These are phyloP conservation scores for Gastrolobium bilobum DNA, from an alignment of 306 rosid species.

Conservation along the genomic window DNA sequence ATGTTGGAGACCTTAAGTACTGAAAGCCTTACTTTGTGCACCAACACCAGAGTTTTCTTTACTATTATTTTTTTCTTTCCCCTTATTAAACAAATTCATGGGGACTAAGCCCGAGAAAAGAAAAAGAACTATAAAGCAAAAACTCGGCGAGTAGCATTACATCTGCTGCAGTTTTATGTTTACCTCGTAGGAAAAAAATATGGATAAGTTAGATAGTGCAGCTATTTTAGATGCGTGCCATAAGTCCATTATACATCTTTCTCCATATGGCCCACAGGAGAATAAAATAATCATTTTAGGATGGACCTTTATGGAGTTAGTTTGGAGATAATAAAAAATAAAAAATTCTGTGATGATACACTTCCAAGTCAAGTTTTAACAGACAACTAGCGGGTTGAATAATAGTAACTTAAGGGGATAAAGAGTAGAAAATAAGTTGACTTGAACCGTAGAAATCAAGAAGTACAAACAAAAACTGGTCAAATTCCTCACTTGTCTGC, in stretches of 20 bases:
- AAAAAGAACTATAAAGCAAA: not conserved
- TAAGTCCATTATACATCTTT: too few species aligned
- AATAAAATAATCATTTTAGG: too few species aligned
- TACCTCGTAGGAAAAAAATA: not conserved
- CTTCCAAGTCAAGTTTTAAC: not conserved
- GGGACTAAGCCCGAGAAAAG: not conserved
- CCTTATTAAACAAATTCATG: not conserved
- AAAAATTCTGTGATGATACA: too few species aligned
- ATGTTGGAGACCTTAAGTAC: constrained; percentile 2
- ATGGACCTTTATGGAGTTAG: too few species aligned
- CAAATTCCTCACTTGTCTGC: not conserved
- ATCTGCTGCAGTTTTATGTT: not conserved
- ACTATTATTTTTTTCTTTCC: too few species aligned
- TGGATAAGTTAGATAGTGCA: too few species aligned
- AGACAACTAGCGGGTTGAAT: not conserved
- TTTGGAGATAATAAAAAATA: too few species aligned
- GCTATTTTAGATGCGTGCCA: too few species aligned
- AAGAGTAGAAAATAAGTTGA: not conserved
- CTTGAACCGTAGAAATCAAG: not conserved
- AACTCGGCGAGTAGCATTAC: too few species aligned
- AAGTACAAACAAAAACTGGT: not conserved
- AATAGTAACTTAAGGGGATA: not conserved
- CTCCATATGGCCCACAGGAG: too few species aligned
- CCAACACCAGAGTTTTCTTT: not conserved
- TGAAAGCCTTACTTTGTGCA: constrained; percentile 1